Evolutionary conservation across 768 basidiomycete genomes (phyloP).

Genomic region (Sporobolomyces phaffii): DNA sequence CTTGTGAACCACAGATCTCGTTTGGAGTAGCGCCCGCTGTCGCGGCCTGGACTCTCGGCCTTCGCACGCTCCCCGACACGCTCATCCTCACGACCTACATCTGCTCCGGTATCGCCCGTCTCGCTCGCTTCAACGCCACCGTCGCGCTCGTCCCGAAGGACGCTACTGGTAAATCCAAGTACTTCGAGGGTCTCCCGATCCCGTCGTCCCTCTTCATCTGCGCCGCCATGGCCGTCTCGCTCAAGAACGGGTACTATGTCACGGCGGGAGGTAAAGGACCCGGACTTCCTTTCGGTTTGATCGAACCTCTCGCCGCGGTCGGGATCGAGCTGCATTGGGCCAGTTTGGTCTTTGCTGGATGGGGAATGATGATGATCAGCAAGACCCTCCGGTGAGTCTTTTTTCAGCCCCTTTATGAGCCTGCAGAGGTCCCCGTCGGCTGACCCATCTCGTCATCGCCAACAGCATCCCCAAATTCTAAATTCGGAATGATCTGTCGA

Average conservation of each 20-base stretch:
- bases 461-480: no score
- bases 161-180: conserved; percentile 73
- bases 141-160: conserved; percentile 90
- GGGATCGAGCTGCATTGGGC: conserved; percentile 68
- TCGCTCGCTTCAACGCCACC: conserved; percentile 97
- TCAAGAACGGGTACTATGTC: conserved; percentile 17
- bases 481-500: no score
- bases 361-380: conserved; percentile 97
- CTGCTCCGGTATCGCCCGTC: conserved; percentile 89
- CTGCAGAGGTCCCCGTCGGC: neutral
- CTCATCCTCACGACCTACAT: conserved; percentile 81
- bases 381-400: conserved; percentile 66
- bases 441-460: no score
- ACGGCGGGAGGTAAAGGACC: conserved; percentile 53
- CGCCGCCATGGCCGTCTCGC: conserved; percentile 66
- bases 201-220: conserved; percentile 82
- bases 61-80: conserved; percentile 85
- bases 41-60: conserved; percentile 74
- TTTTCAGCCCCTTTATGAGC: neutral
- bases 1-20: conserved; percentile 61
- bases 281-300: conserved; percentile 52
- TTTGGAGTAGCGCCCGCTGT: conserved; percentile 97
- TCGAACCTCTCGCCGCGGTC: conserved; percentile 42
- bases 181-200: conserved; percentile 97
- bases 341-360: conserved; percentile 67